Conservation (phyloP, 352 stramenopile species). For the Phytophthora cactorum region DNA sequence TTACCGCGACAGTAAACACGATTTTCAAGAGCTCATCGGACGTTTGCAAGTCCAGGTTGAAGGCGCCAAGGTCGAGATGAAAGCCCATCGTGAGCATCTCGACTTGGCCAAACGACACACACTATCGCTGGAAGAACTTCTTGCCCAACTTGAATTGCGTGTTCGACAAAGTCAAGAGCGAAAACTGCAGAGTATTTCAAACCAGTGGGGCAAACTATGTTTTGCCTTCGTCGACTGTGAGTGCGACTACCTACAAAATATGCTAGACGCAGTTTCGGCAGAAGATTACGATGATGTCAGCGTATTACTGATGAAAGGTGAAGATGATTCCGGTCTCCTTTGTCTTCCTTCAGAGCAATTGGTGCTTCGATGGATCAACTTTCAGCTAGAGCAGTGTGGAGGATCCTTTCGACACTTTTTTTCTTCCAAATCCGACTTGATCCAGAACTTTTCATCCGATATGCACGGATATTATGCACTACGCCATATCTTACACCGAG, state of each 20-base stretch:
- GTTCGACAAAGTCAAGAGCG: slow-evolving; percentile 61
- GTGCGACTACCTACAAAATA: slow-evolving; percentile 59
- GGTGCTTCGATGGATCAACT: slow-evolving; percentile 80
- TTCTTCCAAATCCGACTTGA: slow-evolving; percentile 36
- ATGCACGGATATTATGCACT: slow-evolving; percentile 66
- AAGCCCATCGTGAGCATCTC: slow-evolving; percentile 57
- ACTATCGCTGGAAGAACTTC: slow-evolving; percentile 60
- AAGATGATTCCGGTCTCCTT: slow-evolving; percentile 62
- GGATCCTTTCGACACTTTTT: slow-evolving; percentile 39
- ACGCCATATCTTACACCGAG: slow-evolving; percentile 54
- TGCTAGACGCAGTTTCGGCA: slow-evolving; percentile 53
- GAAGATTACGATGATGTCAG: slow-evolving; percentile 56
- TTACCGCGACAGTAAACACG: slow-evolving; percentile 50
- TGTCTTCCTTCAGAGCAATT: slow-evolving; percentile 54
- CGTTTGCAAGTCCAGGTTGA: slow-evolving; percentile 65
- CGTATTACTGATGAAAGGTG: slow-evolving; percentile 52
- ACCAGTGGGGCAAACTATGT: slow-evolving; percentile 69
- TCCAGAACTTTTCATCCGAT: slow-evolving; percentile 77
- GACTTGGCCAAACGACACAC: slow-evolving; percentile 69
- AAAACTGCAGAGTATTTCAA: slow-evolving; percentile 63
- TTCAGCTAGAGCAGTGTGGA: slow-evolving; percentile 53
- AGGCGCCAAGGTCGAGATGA: slow-evolving; percentile 48
- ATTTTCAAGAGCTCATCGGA: slow-evolving; percentile 59
- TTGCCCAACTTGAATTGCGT: slow-evolving; percentile 53
- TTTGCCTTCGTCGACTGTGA: slow-evolving; percentile 68